Evolutionary conservation across 1,139 yeast species (phyloP), one percentile per base, ranked within the genome.

Genomic region (Protomyces arabidopsidicola): DNA sequence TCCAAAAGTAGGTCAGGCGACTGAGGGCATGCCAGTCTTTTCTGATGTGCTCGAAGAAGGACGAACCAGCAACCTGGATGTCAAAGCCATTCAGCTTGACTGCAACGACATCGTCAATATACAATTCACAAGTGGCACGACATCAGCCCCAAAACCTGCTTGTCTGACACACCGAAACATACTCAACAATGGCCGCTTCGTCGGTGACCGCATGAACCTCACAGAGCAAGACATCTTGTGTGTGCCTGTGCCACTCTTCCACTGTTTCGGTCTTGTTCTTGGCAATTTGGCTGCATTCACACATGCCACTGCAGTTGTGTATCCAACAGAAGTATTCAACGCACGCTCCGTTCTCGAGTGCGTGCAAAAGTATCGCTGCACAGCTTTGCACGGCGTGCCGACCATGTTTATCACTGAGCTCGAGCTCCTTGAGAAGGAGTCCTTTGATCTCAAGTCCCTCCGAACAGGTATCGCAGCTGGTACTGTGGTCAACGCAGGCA

Each of bases 101-200:
- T 68, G 72, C 61, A 31, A 71, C 69, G 66, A 69, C n/a, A 58
- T 72, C 8, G 55, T 74, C 42, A 75, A 75, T 5, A 70, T 75
- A 22, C 74, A 72, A 65, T 88, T 86, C 75, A 88, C 95, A 5
- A 83, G 88, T 2, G 91, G 91, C 36, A 85, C 91, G 31, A 86
- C 90, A 1, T 90, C 90, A 18, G 73, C 78, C 60, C 91, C 91
- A 16, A 87, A 87, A 72, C 91, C 90, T 38, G 91, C 86, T 6
- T 84, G 82, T 62, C 79, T 85, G 71, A 79, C 84, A 8, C 88
- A 86, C 65, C 73, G 77, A 10, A 75, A 76, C 65, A 65, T 74
- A 20, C 70, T 73, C 60, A 74, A 74, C 68, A 74, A 74, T 56
- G 76, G 75, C 50, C 45, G 55, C 12, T 66, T 72, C 45, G 71